A percentile compares a stretch with the other conserved stretches of the same genome.
Conservation (phyloP, 371 early-diverging fungal species). For the Mortierella sp. region DNA sequence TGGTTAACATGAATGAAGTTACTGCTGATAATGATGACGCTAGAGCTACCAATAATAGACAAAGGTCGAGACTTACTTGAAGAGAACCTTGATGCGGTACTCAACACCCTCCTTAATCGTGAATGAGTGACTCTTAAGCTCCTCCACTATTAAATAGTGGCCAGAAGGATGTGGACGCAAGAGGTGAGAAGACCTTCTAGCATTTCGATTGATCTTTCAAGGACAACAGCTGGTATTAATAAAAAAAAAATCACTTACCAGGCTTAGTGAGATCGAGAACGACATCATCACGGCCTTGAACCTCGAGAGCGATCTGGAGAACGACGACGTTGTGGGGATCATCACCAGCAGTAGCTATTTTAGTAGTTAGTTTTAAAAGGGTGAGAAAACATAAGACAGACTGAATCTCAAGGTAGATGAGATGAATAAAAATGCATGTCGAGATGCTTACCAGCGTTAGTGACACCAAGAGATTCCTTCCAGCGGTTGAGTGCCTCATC, state of each 20-base stretch:
- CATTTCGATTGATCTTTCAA: neutral
- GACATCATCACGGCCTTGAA: conserved; percentile 86
- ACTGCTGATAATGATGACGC: neutral
- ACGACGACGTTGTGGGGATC: conserved; percentile 58
- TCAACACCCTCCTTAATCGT: conserved; percentile 96
- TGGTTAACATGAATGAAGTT: neutral
- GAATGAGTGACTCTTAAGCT: conserved; percentile 79
- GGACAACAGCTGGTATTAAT: neutral
- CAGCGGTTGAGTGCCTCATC: conserved; percentile 96
- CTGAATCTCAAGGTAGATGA: neutral
- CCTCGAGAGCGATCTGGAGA: conserved; percentile 80
- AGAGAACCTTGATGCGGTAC: conserved; percentile 93
- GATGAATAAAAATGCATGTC: neutral
- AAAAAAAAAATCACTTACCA: conserved; percentile 33
- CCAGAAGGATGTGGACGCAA: neutral
- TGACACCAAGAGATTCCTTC: conserved; percentile 95
- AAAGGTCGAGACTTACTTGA: conserved; percentile 62
- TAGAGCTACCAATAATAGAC: neutral
- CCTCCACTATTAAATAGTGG: conserved; percentile 45
- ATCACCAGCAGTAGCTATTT: conserved; percentile 31
- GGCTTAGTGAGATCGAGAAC: conserved; percentile 85
- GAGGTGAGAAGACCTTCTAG: neutral
- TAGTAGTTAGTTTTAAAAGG: neutral
- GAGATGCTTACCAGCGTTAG: conserved; percentile 57
- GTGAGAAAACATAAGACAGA: conserved; percentile 1